Conservation (phyloP, 2,329 filamentous ascomycete species). For the Colletotrichum navitas region DNA sequence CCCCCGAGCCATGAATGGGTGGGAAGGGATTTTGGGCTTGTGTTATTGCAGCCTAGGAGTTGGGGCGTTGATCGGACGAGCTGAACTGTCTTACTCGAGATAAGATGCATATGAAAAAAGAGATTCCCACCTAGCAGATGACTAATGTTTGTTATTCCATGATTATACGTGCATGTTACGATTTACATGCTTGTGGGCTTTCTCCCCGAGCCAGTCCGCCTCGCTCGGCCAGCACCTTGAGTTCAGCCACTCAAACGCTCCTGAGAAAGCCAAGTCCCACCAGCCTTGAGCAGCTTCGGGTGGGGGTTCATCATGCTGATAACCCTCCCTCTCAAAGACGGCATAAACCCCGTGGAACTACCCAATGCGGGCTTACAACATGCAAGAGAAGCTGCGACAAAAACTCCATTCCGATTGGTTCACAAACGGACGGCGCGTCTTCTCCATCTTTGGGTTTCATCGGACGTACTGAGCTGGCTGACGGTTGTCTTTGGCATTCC, state of each 20-base stretch:
- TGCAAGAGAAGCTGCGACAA: neutral
- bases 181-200: neutral
- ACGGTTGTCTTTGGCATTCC: no score
- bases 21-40: conserved; percentile 14
- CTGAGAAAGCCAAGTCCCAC: neutral
- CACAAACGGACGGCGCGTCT: neutral
- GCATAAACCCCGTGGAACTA: neutral
- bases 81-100: conserved; percentile 1
- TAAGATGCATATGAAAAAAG: conserved; percentile 1
- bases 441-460: neutral
- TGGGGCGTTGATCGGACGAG: conserved; percentile 25
- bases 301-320: neutral
- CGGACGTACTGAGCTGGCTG: neutral
- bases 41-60: conserved; percentile 23
- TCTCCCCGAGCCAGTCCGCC: neutral
- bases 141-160: neutral
- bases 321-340: neutral
- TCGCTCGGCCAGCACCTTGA: neutral
- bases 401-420: neutral
- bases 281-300: neutral
- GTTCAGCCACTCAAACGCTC: neutral
- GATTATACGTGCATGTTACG: neutral
- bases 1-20: conserved; percentile 7
- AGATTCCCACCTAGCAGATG: neutral
- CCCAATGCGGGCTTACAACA: neutral